These are phyloP conservation scores for Emydomyces testavorans DNA, from an alignment of 2,329 filamentous ascomycete species.

Conservation along the genomic window DNA sequence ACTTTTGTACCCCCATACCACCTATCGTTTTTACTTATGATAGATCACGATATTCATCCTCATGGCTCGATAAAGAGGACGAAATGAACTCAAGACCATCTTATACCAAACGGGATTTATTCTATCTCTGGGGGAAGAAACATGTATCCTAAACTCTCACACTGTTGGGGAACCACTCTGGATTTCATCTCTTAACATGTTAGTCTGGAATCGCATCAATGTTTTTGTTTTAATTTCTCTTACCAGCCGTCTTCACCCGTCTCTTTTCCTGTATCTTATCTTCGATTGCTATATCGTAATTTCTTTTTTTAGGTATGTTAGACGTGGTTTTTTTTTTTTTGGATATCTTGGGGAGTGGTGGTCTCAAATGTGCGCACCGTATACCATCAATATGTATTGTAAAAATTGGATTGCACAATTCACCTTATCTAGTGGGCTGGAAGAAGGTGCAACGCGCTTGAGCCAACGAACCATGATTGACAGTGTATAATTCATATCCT, in stretches of 20 bases:
- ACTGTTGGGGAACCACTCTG: neutral
- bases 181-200: neutral
- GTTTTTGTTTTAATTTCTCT: slow-evolving; percentile 10
- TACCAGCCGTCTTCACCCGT: slow-evolving; percentile 16
- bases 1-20: neutral
- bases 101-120: neutral
- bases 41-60: no score
- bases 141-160: neutral
- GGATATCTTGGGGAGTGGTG: neutral
- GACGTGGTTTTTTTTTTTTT: slow-evolving; percentile 9
- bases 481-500: neutral
- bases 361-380: neutral
- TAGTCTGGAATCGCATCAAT: neutral
- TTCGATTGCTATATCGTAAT: slow-evolving; percentile 17
- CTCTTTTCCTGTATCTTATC: slow-evolving; percentile 21
- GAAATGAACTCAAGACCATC: neutral
- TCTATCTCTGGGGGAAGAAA: neutral
- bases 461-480: neutral
- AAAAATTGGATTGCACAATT: neutral
- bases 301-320: slow-evolving; percentile 5
- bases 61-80: neutral
- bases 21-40: neutral
- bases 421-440: neutral
- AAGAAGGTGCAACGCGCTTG: no score
- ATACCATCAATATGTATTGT: neutral